Percentiles rank a stretch among this genome's conserved stretches.
Evolutionary conservation across 352 stramenopile species (phyloP).

Genomic region (Phytophthora podocarpi): DNA sequence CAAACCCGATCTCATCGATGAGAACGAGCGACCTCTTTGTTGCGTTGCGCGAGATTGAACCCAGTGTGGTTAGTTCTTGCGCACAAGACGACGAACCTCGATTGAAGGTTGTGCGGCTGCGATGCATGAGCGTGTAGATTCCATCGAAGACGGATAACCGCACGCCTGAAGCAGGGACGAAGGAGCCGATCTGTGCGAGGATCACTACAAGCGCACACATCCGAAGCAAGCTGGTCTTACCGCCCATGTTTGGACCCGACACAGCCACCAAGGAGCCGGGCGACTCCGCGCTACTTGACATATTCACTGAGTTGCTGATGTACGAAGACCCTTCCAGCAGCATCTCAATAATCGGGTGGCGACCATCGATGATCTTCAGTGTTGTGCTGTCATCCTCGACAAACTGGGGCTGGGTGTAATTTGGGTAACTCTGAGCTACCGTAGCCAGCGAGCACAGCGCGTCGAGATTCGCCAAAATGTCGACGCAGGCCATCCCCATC

Average conservation of each 20-base stretch:
- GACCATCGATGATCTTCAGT: constrained; percentile 54
- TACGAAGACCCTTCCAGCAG: constrained; percentile 36
- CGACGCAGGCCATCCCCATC: constrained; percentile 43
- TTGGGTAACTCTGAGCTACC: constrained; percentile 47
- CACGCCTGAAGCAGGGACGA: constrained; percentile 51
- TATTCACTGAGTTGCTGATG: constrained; percentile 43
- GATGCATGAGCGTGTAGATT: constrained; percentile 77
- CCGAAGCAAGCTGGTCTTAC: constrained; percentile 76
- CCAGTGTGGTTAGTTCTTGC: constrained; percentile 32
- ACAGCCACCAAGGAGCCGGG: constrained; percentile 47
- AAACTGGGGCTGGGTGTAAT: constrained; percentile 45
- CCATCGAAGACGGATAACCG: constrained; percentile 60
- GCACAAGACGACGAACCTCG: not conserved
- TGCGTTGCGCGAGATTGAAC: constrained; percentile 31
- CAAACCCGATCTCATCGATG: constrained; percentile 55
- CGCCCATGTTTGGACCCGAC: constrained; percentile 86
- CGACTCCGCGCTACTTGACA: constrained; percentile 12
- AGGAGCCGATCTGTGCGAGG: constrained; percentile 70
- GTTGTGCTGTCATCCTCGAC: constrained; percentile 23
- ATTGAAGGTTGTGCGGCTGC: constrained; percentile 14
- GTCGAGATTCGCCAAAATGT: constrained; percentile 62
- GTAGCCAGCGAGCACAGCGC: constrained; percentile 63
- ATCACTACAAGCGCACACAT: constrained; percentile 66
- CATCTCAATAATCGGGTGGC: constrained; percentile 67
- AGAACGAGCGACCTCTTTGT: constrained; percentile 44